Percentiles rank a stretch among this genome's conserved stretches.
Conservation (phyloP, 2,329 filamentous ascomycete genomes). For the Diaporthe batatas region DNA sequence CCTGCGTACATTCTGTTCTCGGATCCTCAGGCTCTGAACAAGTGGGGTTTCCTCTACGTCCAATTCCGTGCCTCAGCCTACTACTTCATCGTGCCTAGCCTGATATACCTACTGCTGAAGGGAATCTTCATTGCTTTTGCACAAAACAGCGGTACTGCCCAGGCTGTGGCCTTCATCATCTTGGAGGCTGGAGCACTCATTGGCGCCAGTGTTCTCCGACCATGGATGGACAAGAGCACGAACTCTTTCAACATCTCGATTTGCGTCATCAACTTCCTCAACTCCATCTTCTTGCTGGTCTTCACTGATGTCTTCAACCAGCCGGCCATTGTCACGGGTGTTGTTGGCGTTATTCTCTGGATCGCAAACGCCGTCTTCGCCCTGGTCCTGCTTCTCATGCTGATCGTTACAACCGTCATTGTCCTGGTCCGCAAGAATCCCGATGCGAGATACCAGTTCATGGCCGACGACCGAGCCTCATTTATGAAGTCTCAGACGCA, state of each 20-base stretch:
- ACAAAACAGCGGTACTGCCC: constrained; percentile 77
- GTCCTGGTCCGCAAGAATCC: constrained; percentile 90
- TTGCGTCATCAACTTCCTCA: constrained; percentile 89
- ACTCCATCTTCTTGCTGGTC: constrained; percentile 88
- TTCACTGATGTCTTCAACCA: constrained; percentile 90
- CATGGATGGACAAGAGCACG: constrained; percentile 99
- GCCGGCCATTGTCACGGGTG: constrained; percentile 84
- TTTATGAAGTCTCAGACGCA: constrained; percentile 97
- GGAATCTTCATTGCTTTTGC: constrained; percentile 88
- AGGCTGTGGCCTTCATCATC: constrained; percentile 85
- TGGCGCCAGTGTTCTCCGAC: constrained; percentile 81
- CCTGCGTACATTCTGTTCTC: constrained; percentile 97
- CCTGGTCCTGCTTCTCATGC: constrained; percentile 83
- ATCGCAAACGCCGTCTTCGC: constrained; percentile 88
- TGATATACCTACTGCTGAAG: constrained; percentile 87
- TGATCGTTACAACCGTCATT: constrained; percentile 77
- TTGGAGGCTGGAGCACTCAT: constrained; percentile 86
- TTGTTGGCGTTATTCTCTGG: constrained; percentile 92
- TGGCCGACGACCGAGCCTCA: constrained; percentile 94
- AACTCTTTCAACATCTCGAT: constrained; percentile 98
- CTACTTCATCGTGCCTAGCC: constrained; percentile 88
- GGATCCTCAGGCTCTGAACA: constrained; percentile 92
- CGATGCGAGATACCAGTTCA: constrained; percentile 93
- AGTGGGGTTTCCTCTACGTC: constrained; percentile 98
- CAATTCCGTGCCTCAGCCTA: constrained; percentile 96